phyloP scores from a whole-genome alignment of 1,284 basidiomycete species.

The Exobasidium rhododendri region DNA sequence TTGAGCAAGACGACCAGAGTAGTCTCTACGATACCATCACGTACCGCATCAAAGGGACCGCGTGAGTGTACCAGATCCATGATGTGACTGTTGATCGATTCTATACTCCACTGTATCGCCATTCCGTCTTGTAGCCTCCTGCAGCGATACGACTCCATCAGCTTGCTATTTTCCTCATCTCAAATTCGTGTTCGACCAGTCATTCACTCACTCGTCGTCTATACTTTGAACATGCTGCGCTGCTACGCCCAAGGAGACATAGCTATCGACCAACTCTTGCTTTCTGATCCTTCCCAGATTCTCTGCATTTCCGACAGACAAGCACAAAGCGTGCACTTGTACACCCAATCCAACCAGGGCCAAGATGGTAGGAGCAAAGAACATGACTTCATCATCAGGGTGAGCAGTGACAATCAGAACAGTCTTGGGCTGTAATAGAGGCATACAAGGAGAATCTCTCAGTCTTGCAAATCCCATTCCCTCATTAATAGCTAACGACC shows the following conservation, averaged over 20 bases:
- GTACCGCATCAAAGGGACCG: conserved; percentile 3
- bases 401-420: conserved; percentile 74
- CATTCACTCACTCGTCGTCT: conserved; percentile 59
- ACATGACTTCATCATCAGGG: conserved; percentile 87
- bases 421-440: not conserved
- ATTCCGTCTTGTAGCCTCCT: conserved; percentile 75
- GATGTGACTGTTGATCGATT: conserved; percentile 44
- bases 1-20: not conserved
- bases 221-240: conserved; percentile 63
- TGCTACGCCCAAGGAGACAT: conserved; percentile 65
- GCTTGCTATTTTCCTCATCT: no score
- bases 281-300: conserved; percentile 69
- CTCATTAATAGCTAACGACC: no score
- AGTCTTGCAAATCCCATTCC: no score
- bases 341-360: conserved; percentile 59
- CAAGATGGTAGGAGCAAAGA: conserved; percentile 76
- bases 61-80: conserved; percentile 1
- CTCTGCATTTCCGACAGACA: conserved; percentile 69
- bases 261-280: conserved; percentile 63
- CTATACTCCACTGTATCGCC: conserved; percentile 65
- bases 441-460: no score
- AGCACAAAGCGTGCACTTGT: conserved; percentile 56
- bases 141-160: no score
- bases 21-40: not conserved
- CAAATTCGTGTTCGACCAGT: no score